phyloP scores from a whole-genome alignment of 352 stramenopile species.

The Phytophthora megakarya region DNA sequence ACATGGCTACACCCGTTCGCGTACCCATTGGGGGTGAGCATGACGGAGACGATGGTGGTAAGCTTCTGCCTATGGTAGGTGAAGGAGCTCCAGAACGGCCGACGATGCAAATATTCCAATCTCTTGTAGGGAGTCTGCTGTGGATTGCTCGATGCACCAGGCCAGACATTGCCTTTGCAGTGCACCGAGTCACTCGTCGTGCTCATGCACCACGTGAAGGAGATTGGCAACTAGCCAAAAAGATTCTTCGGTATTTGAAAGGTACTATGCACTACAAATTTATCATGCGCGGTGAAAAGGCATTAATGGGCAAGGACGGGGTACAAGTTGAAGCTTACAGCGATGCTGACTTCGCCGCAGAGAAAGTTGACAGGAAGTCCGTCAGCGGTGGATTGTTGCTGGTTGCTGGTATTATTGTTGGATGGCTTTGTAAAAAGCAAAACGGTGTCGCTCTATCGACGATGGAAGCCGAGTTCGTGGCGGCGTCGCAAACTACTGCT shows the following conservation, averaged over 20 bases:
- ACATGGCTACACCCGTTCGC: background rate
- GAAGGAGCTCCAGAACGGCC: background rate
- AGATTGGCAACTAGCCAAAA: conserved; percentile 21
- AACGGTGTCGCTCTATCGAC: conserved; percentile 19
- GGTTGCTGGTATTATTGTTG: conserved; percentile 13
- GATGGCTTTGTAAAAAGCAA: conserved; percentile 26
- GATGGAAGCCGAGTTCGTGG: conserved; percentile 23
- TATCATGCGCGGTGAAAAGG: background rate
- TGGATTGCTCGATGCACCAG: conserved; percentile 39
- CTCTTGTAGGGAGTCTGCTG: conserved; percentile 30
- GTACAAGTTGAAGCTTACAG: conserved; percentile 15
- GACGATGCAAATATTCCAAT: conserved; percentile 38
- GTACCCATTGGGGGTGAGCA: too few relatives aligned
- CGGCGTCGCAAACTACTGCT: conserved; percentile 5
- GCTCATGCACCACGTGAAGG: conserved; percentile 14
- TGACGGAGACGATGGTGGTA: too few relatives aligned
- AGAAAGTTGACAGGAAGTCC: conserved; percentile 30
- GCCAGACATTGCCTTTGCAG: conserved; percentile 34
- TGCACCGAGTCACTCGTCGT: conserved; percentile 13
- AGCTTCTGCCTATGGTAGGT: conserved; percentile 6
- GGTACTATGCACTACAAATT: conserved; percentile 22
- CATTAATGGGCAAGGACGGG: background rate
- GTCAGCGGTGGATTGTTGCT: conserved; percentile 20
- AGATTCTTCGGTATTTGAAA: conserved; percentile 24
- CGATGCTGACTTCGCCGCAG: conserved; percentile 31